Evolutionary conservation across 2,329 filamentous ascomycete genomes (phyloP).

Genomic region (Knufia petricola): DNA sequence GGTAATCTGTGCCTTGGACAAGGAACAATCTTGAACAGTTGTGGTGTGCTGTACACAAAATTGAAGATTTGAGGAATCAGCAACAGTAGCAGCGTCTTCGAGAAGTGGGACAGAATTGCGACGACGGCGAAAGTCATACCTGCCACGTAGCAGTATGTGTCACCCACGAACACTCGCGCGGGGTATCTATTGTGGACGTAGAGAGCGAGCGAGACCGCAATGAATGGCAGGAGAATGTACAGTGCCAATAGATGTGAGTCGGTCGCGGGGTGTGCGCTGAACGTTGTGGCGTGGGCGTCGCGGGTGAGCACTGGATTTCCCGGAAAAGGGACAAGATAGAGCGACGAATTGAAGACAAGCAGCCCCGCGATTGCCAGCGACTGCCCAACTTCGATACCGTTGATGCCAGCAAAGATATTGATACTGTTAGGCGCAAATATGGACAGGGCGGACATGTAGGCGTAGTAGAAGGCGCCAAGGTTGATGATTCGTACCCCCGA

Average conservation of each 20-base stretch:
- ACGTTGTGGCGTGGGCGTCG: constrained; percentile 48
- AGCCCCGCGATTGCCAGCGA: constrained; percentile 81
- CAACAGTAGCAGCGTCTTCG: constrained; percentile 85
- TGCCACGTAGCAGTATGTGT: constrained; percentile 99
- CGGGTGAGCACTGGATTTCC: constrained; percentile 21
- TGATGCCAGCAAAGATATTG: constrained; percentile 99
- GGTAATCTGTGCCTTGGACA: constrained; percentile 90
- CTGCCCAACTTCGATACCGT: constrained; percentile 93
- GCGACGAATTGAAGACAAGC: constrained; percentile 72
- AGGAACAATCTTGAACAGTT: constrained; percentile 80
- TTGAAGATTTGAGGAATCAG: constrained; percentile 94
- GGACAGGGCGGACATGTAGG: constrained; percentile 91
- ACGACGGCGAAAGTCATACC: constrained; percentile 99
- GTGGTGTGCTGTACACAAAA: constrained; percentile 85
- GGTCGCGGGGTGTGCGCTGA: constrained; percentile 70
- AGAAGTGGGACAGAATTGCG: constrained; percentile 93
- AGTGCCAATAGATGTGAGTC: constrained; percentile 94
- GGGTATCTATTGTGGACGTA: constrained; percentile 93
- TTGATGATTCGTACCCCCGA: constrained; percentile 63
- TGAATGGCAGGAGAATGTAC: constrained; percentile 86
- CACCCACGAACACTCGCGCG: constrained; percentile 87
- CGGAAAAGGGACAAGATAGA: constrained; percentile 63
- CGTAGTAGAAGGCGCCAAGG: constrained; percentile 75
- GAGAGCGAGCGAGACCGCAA: constrained; percentile 81
- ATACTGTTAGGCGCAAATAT: constrained; percentile 99